These are phyloP conservation scores for Chytriomyces confervae DNA, from an alignment of 192 early-diverging fungal genomes.

Conservation along the genomic window DNA sequence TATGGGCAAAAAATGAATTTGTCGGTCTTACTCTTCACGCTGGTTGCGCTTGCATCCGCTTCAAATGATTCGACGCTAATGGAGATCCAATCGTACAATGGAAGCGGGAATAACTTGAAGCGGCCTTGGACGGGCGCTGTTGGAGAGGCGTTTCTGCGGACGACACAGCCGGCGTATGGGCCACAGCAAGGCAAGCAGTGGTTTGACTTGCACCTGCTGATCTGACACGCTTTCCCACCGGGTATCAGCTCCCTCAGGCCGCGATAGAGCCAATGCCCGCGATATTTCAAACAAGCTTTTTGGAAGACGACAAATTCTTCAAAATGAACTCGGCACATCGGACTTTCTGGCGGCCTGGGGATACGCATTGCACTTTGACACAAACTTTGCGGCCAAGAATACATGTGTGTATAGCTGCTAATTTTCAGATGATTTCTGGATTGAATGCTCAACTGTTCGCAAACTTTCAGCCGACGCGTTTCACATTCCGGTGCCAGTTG, in stretches of 20 bases:
- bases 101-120: constrained; percentile 34
- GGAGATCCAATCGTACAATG: constrained; percentile 34
- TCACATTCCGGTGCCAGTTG: constrained; percentile 36
- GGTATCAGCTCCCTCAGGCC: constrained; percentile 5
- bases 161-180: constrained; percentile 23
- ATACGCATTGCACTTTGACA: constrained; percentile 9
- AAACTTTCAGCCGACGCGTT: constrained; percentile 29
- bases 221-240: background rate
- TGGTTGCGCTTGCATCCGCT: too few relatives aligned
- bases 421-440: constrained; percentile 26
- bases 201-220: background rate
- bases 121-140: constrained; percentile 15
- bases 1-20: too few relatives aligned
- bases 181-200: constrained; percentile 18
- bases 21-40: too few relatives aligned
- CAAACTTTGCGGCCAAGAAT: constrained; percentile 11
- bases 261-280: constrained; percentile 33
- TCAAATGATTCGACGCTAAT: too few relatives aligned
- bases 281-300: constrained; percentile 35
- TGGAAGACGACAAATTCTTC: constrained; percentile 15
- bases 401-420: background rate
- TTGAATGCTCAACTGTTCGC: constrained; percentile 11
- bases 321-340: constrained; percentile 12
- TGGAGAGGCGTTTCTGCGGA: constrained; percentile 13
- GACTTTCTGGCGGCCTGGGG: constrained; percentile 41